These are phyloP conservation scores for Chloranthus sessilifolius DNA, from an alignment of 164 flowering plant genomes.

Conservation along the genomic window DNA sequence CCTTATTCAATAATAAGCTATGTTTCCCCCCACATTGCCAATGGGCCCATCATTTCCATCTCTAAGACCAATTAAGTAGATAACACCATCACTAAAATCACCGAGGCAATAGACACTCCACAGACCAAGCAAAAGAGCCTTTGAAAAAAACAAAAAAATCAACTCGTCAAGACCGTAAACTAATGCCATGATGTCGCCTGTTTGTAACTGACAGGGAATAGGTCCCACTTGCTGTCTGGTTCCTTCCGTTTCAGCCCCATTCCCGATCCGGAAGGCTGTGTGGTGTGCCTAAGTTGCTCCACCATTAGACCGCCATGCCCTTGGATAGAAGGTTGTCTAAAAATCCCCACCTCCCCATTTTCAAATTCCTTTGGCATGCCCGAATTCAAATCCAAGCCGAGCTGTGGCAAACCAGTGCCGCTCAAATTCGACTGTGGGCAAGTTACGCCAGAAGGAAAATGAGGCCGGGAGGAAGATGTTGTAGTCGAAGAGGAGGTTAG, in stretches of 20 bases:
- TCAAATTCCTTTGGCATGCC: slow-evolving; percentile 37
- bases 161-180: not conserved
- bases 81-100: not conserved
- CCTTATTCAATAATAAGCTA: slow-evolving; percentile 34
- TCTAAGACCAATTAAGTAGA: slow-evolving; percentile 2
- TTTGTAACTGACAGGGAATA: slow-evolving; percentile 32
- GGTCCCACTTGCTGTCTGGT: slow-evolving; percentile 72
- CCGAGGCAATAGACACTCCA: not conserved
- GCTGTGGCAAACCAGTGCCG: slow-evolving; percentile 34
- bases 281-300: slow-evolving; percentile 32
- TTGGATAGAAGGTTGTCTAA: slow-evolving; percentile 30
- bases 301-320: slow-evolving; percentile 40
- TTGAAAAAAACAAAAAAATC: not conserved
- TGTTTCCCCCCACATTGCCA: slow-evolving; percentile 22
- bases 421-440: slow-evolving; percentile 25
- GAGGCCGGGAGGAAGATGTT: slow-evolving; percentile 34
- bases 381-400: slow-evolving; percentile 53
- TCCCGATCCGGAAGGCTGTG: slow-evolving; percentile 41
- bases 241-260: slow-evolving; percentile 62
- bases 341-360: slow-evolving; percentile 22
- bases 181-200: slow-evolving; percentile 55
- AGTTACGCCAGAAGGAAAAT: slow-evolving; percentile 43
- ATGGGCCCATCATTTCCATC: slow-evolving; percentile 17
- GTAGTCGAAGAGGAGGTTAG: slow-evolving; percentile 35
- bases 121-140: not conserved